These are phyloP conservation scores for Metarhizium anisopliae DNA, from an alignment of 2,329 filamentous ascomycete genomes.

Conservation along the genomic window DNA sequence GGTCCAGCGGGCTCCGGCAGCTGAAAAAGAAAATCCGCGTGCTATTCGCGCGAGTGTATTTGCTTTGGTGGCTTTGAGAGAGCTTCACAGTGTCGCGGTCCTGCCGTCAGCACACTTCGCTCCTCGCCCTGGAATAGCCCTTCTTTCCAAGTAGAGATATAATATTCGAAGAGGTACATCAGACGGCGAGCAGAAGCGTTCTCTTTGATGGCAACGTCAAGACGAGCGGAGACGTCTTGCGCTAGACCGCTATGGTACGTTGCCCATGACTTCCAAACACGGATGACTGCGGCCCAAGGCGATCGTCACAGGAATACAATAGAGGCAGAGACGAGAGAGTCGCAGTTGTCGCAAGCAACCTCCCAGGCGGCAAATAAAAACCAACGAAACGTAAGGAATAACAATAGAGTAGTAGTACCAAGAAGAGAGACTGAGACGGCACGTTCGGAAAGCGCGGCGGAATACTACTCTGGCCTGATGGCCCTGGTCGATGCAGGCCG, in stretches of 20 bases:
- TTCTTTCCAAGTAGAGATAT: background rate
- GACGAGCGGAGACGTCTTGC: background rate
- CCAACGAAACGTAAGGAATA: background rate
- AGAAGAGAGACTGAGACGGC: background rate
- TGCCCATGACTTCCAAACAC: background rate
- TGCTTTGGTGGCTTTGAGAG: background rate
- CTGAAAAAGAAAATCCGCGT: background rate
- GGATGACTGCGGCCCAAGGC: background rate
- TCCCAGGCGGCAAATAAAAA: background rate
- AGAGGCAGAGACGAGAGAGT: background rate
- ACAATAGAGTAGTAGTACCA: background rate
- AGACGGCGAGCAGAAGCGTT: background rate
- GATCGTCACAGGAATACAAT: background rate
- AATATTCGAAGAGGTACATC: background rate
- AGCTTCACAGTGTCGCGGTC: slow-evolving; percentile 18
- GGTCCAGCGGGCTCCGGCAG: background rate
- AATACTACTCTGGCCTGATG: background rate
- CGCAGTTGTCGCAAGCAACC: background rate
- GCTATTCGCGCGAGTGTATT: background rate
- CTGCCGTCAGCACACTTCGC: slow-evolving; percentile 36
- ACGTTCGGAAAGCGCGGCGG: background rate
- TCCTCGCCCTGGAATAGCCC: slow-evolving; percentile 28
- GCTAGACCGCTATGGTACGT: background rate
- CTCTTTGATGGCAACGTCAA: too few species aligned
- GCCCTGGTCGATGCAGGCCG: background rate